Evolutionary conservation across 2,329 filamentous ascomycete genomes (phyloP), one percentile per base, ranked within the genome.

Genomic region (Colletotrichum chrysophilum): DNA sequence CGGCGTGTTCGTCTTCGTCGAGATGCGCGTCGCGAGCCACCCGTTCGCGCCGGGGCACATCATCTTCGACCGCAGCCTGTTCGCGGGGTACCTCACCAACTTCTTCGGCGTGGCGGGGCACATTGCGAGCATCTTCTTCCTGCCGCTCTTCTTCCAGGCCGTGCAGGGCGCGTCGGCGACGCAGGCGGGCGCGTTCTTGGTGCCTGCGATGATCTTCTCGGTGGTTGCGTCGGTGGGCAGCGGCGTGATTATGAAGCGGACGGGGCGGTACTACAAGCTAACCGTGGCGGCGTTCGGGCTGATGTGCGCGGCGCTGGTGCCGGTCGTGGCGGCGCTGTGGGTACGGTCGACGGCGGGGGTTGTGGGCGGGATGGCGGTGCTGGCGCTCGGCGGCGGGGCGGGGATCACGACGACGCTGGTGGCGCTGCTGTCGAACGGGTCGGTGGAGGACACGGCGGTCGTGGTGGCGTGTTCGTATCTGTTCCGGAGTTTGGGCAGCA

Each of bases 381-480:
- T 88, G 61, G 87, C 81, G 10, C 71, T 87, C 12, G 86, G 86
- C 16, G 79, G 81, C 26, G 84, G 86, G 62, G 16, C 89, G 79
- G 93, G 92, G 7, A 90, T 95, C 48, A 96, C 94, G 0, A 93
- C 93, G 0, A 93, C 93, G 1, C 88, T 96, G 38, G 92, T 96
- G 62, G 93, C 89, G 3, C 87, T 96, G 48, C 91, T 96, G 77
- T 92, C 94, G 36, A 95, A 95, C 80, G 90, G 93, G 0, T 85
- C 90, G 2, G 86, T 88, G 4, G 88, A 91, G 58, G 94, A 96
- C 78, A 92, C 94, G 76, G 94, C 95, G 3, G 90, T 96, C 2
- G 93, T 93, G 5, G 94, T 94, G 18, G 94, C 95, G 9, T 95
- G 94, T 82, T 94, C 92, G 24, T 96, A 96, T 84, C 90, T 96